These are phyloP conservation scores for Lasiosphaeria miniovina DNA, from an alignment of 495 filamentous ascomycete species.

Conservation along the genomic window DNA sequence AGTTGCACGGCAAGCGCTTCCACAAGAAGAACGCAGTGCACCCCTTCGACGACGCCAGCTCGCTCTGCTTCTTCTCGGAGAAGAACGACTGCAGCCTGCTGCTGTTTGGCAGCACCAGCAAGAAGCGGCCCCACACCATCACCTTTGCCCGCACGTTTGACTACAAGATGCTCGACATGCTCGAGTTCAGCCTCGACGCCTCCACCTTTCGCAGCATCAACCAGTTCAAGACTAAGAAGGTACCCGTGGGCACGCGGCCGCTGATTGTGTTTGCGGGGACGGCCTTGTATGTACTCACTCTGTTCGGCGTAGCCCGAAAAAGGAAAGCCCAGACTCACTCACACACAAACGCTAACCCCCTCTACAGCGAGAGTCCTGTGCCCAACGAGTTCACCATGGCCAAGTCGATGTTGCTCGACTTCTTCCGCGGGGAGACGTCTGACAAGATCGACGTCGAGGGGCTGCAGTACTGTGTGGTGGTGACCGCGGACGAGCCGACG, in stretches of 20 bases:
- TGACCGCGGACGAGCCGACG: slow-evolving; percentile 71
- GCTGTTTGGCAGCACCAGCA: slow-evolving; percentile 76
- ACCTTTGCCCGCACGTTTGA: slow-evolving; percentile 81
- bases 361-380: slow-evolving; percentile 60
- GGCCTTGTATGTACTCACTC: slow-evolving; percentile 48
- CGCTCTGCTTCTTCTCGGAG: slow-evolving; percentile 85
- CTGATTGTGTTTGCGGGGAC: slow-evolving; percentile 84
- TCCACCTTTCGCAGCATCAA: slow-evolving; percentile 61
- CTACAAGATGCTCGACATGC: slow-evolving; percentile 86
- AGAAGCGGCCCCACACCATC: slow-evolving; percentile 89
- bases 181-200: slow-evolving; percentile 76
- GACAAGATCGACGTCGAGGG: slow-evolving; percentile 89
- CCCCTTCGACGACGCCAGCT: slow-evolving; percentile 86
- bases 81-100: slow-evolving; percentile 82
- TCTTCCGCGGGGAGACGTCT: slow-evolving; percentile 71
- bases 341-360: not conserved
- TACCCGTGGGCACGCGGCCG: slow-evolving; percentile 78
- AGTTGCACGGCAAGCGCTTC: slow-evolving; percentile 78
- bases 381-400: slow-evolving; percentile 72
- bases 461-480: slow-evolving; percentile 79
- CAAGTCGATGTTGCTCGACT: slow-evolving; percentile 84
- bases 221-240: slow-evolving; percentile 80
- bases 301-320: not conserved
- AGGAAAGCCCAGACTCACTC: not conserved
- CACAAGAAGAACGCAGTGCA: slow-evolving; percentile 86